Evolutionary conservation across 164 flowering plant species (phyloP).

Genomic region (Warburgia ugandensis): DNA sequence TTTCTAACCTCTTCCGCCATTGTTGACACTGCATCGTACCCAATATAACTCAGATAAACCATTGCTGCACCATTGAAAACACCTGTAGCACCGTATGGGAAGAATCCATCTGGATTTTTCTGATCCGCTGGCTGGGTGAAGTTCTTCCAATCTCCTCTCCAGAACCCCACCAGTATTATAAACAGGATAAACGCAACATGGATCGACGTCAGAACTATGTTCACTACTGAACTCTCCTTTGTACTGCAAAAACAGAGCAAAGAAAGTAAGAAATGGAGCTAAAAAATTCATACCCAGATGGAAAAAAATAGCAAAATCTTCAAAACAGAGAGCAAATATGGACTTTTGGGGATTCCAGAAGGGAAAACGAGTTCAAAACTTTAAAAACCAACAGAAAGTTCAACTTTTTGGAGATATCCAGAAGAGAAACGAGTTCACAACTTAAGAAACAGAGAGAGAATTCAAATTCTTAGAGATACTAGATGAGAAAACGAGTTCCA

Average conservation of each 20-base stretch:
- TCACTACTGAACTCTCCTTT: conserved; percentile 74
- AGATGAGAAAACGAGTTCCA: no score
- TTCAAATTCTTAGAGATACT: no score
- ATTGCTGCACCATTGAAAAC: conserved; percentile 78
- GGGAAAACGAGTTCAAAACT: no score
- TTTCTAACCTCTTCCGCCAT: conserved; percentile 86
- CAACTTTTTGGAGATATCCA: no score
- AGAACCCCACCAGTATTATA: conserved; percentile 64
- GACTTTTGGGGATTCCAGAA: no score
- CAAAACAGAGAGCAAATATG: no score
- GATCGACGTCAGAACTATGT: conserved; percentile 58
- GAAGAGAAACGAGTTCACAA: no score
- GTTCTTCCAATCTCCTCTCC: conserved; percentile 60
- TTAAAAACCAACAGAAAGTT: no score
- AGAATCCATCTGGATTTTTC: conserved; percentile 40
- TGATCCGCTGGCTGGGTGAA: conserved; percentile 49
- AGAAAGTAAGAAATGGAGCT: not conserved
- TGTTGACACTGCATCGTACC: conserved; percentile 95
- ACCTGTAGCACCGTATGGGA: conserved; percentile 64
- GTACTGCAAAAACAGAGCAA: conserved; percentile 40
- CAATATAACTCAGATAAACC: conserved; percentile 88
- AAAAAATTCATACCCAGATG: no score
- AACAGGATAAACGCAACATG: conserved; percentile 68
- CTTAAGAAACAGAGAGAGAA: no score
- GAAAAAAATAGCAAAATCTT: no score